A percentile compares a stretch with the other conserved stretches of the same genome.
Evolutionary conservation across 257 asterid genomes (phyloP).

Genomic region (Thymus mandschuricus): DNA sequence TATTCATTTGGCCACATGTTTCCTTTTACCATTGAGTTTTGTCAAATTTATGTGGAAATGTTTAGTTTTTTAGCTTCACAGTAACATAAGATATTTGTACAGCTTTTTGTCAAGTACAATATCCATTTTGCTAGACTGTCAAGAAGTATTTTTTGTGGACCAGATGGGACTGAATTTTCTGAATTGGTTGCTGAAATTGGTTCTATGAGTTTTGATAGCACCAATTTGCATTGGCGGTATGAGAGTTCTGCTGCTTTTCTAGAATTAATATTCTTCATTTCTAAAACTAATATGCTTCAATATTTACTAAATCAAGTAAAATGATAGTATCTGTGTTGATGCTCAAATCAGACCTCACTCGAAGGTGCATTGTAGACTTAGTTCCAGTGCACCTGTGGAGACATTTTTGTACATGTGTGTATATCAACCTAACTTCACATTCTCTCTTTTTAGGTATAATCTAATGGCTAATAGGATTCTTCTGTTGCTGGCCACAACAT

Average conservation of each 20-base stretch:
- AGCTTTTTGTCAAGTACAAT: conserved; percentile 96
- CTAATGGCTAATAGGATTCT: conserved; percentile 98
- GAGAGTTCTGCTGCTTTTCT: conserved; percentile 21
- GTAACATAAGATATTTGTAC: conserved; percentile 38
- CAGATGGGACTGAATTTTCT: conserved; percentile 71
- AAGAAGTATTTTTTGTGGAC: conserved; percentile 60
- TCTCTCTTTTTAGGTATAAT: conserved; percentile 75
- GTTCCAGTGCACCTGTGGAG: conserved; percentile 21
- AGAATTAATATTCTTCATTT: neutral
- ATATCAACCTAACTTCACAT: conserved; percentile 28
- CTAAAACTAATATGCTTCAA: neutral
- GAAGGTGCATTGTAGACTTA: conserved; percentile 24
- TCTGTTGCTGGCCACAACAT: conserved; percentile 88
- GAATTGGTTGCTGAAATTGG: conserved; percentile 84
- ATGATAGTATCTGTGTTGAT: conserved; percentile 10
- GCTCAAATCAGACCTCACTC: neutral
- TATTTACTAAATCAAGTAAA: conserved; percentile 17
- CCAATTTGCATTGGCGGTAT: conserved; percentile 97
- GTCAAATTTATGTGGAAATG: neutral
- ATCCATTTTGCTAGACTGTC: conserved; percentile 87
- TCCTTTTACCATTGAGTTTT: conserved; percentile 19
- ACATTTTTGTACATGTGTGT: conserved; percentile 23
- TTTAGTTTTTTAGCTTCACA: conserved; percentile 21
- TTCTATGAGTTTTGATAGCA: conserved; percentile 78
- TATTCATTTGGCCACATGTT: conserved; percentile 23